Base-by-base conservation (phyloP, 2,329 filamentous ascomycete genomes). In the Sporothrix dimorphospora region DNA sequence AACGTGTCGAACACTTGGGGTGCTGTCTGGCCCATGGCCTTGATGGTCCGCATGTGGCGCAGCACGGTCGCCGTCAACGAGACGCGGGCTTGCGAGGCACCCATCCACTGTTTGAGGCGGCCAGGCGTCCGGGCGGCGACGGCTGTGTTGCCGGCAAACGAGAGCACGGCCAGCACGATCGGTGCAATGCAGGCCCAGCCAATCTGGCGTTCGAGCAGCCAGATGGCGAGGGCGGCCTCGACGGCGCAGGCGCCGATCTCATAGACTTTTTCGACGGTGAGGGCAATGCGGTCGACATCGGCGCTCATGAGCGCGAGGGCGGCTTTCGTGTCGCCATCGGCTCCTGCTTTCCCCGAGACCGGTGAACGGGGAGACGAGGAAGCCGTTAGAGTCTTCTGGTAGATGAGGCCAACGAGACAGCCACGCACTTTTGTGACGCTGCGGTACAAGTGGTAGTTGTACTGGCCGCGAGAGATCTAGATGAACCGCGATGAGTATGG, bases 191-290 rank as follows among this genome's bases (percentile, higher is more conserved):
- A 67, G 21, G 61, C 63, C 63, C 63, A 67, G 63, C 63, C 63
- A 16, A 67, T 67, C 21, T 67, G 63, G 4, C 45, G 65, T 27
- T 68, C 24, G 30, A 68, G 47, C 45, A 68, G 30, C 65, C 65
- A 59, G 1, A 82, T 77, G 2, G 83, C 83, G 51, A 85, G 75
- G 0, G 79, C 42, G 0, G 84, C 79, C 71, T 85, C 83, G 1
- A 84, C 11, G 0, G 80, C 42, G n/a, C 82, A 78, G 0, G 81
- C 83, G 81, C 82, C 83, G 0, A 77, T 80, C 55, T 84, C 83
- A 57, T 85, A 82, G 19, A 82, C 72, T 79, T 84, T 81, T 40
- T 78, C 76, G 0, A 76, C 77, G 6, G 79, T 77, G 0, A 75
- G 74, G 0, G 77, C 78, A 0, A 84, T 75, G 69, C 76, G 78